phyloP scores from a whole-genome alignment of 495 filamentous ascomycete species.

The Rostrohypoxylon terebratum region DNA sequence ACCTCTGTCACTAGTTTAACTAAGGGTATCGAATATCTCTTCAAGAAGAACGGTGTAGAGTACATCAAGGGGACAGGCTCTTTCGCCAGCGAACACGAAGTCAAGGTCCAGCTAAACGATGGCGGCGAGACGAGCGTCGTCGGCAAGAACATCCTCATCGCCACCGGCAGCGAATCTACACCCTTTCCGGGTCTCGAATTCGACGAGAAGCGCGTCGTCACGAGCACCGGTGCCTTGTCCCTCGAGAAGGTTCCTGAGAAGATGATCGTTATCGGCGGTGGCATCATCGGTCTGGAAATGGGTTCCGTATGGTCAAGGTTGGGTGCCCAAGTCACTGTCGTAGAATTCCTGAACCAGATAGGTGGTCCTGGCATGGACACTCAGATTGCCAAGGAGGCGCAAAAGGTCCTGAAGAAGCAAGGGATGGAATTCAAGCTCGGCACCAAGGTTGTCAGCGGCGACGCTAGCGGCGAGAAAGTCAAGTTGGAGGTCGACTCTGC shows the following conservation, averaged over 20 bases:
- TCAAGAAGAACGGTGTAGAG: conserved; percentile 99
- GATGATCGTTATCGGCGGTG: conserved; percentile 97
- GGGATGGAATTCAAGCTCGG: conserved; percentile 98
- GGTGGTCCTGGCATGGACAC: conserved; percentile 97
- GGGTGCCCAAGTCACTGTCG: conserved; percentile 93
- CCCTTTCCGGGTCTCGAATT: conserved; percentile 96
- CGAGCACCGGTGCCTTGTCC: conserved; percentile 92
- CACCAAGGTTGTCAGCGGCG: conserved; percentile 92
- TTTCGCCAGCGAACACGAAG: conserved; percentile 88
- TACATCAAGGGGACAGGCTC: conserved; percentile 93
- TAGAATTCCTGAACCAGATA: conserved; percentile 96
- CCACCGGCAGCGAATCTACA: conserved; percentile 92
- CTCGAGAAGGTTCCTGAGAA: conserved; percentile 93
- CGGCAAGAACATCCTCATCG: conserved; percentile 98
- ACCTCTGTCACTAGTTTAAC: conserved; percentile 88
- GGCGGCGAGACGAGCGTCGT: conserved; percentile 85
- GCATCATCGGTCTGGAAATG: conserved; percentile 99
- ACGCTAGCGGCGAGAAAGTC: conserved; percentile 78
- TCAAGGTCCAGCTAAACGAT: conserved; percentile 89
- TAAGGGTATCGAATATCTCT: conserved; percentile 95
- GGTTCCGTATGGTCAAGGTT: conserved; percentile 96
- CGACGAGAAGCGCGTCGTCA: conserved; percentile 96
- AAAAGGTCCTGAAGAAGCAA: conserved; percentile 95
- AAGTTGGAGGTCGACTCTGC: conserved; percentile 88
- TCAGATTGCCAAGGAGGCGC: conserved; percentile 90